These are phyloP conservation scores for Monascus purpureus DNA, from an alignment of 495 filamentous ascomycete species.

Conservation along the genomic window DNA sequence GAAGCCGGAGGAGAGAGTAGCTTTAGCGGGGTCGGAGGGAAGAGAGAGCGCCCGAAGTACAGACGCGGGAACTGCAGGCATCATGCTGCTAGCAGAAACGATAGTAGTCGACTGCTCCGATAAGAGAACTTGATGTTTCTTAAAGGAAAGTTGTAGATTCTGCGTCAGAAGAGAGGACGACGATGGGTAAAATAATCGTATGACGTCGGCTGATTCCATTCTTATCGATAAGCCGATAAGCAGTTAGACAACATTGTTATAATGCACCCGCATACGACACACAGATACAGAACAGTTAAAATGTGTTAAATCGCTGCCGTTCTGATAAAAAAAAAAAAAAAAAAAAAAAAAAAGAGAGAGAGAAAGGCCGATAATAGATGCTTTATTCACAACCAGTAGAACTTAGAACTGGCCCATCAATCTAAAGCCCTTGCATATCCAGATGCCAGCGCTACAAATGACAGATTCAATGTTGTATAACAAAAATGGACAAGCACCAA, in stretches of 20 bases:
- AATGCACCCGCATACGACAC: too few species aligned
- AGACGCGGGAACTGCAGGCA: slow-evolving; percentile 36
- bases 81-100: slow-evolving; percentile 3
- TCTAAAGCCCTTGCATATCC: neutral
- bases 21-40: slow-evolving; percentile 31
- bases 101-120: too few species aligned
- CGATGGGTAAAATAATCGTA: too few species aligned
- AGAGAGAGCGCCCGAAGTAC: slow-evolving; percentile 55
- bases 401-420: neutral
- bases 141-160: too few species aligned
- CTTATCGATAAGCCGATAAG: too few species aligned
- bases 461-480: neutral
- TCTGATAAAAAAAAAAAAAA: too few species aligned
- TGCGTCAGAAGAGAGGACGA: too few species aligned
- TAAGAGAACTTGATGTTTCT: too few species aligned
- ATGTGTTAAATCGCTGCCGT: too few species aligned
- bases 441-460: neutral
- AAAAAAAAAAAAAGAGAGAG: neutral
- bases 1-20: slow-evolving; percentile 39
- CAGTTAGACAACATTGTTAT: too few species aligned
- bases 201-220: too few species aligned
- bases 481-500: neutral
- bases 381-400: slow-evolving; percentile 7
- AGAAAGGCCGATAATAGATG: neutral
- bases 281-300: too few species aligned